A percentile compares a stretch with the other conserved stretches of the same genome.
Evolutionary conservation across 768 basidiomycete species (phyloP).

Genomic region (Macrolepiota albuminosa): DNA sequence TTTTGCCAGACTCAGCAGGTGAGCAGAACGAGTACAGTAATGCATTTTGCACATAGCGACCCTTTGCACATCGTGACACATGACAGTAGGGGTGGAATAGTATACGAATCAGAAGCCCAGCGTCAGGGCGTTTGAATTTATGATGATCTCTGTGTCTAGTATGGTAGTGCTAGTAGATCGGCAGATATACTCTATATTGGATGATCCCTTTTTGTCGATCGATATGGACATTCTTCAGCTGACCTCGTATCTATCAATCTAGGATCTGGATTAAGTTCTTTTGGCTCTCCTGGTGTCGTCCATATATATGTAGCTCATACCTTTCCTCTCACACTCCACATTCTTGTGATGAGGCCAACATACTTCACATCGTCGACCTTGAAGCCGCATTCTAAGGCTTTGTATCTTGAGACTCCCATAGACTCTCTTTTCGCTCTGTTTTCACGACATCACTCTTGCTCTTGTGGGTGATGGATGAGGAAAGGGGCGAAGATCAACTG

Average conservation of each 20-base stretch:
- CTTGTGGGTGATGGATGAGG: neutral
- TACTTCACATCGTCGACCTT: neutral
- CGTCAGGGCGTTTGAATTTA: neutral
- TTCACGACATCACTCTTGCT: neutral
- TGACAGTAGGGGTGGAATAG: too few species aligned
- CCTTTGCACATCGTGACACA: too few species aligned
- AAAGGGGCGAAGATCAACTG: neutral
- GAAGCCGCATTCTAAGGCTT: neutral
- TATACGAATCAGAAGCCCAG: neutral
- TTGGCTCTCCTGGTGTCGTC: neutral
- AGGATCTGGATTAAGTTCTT: neutral
- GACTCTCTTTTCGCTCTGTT: neutral
- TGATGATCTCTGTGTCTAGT: too few species aligned
- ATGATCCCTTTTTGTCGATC: neutral
- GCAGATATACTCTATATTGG: neutral
- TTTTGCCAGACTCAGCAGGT: too few species aligned
- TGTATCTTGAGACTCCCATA: neutral
- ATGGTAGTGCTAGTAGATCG: too few species aligned
- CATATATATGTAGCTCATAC: neutral
- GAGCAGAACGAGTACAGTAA: too few species aligned
- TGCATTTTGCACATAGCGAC: too few species aligned
- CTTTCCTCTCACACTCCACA: neutral
- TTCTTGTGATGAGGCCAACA: neutral
- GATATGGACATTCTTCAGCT: neutral
- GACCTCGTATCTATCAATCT: neutral